phyloP scores from a whole-genome alignment of 768 basidiomycete genomes.

The Pulveroboletus frians region DNA sequence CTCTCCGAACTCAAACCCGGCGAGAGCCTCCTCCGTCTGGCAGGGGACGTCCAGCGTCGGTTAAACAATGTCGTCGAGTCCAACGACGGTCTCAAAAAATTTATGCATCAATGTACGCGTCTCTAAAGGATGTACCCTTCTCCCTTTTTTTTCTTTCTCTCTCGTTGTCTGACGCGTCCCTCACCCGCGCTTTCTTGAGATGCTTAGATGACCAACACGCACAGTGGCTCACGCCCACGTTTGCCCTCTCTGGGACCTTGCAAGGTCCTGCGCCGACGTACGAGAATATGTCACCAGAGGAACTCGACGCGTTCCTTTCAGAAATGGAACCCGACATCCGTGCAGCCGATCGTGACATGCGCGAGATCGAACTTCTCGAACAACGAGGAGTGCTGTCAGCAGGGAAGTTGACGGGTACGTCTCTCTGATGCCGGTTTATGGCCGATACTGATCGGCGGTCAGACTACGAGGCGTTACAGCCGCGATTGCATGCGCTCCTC shows the following conservation, averaged over 20 bases:
- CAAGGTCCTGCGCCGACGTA: slow-evolving; percentile 48
- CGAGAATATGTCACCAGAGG: slow-evolving; percentile 59
- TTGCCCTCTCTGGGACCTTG: slow-evolving; percentile 64
- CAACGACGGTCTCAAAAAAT: slow-evolving; percentile 68
- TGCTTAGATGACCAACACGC: slow-evolving; percentile 69
- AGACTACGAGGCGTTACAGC: slow-evolving; percentile 62
- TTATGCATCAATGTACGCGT: slow-evolving; percentile 67
- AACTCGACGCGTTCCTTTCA: slow-evolving; percentile 62
- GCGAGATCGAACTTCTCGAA: slow-evolving; percentile 67
- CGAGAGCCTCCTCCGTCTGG: slow-evolving; percentile 53
- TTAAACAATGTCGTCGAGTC: slow-evolving; percentile 54
- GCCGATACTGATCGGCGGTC: not conserved
- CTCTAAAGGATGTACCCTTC: not conserved
- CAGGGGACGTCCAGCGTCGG: slow-evolving; percentile 55
- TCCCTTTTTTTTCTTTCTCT: not conserved
- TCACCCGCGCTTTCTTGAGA: not conserved
- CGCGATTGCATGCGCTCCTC: slow-evolving; percentile 60
- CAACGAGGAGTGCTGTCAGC: slow-evolving; percentile 67
- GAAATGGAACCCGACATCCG: slow-evolving; percentile 86
- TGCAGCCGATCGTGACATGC: slow-evolving; percentile 75
- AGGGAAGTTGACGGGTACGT: slow-evolving; percentile 60
- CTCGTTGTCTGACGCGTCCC: not conserved
- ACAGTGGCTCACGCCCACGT: slow-evolving; percentile 67
- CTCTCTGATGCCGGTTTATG: not conserved
- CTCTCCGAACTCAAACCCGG: slow-evolving; percentile 42